Conservation (phyloP, 2,329 filamentous ascomycete genomes). For the Botrytis galanthina region DNA sequence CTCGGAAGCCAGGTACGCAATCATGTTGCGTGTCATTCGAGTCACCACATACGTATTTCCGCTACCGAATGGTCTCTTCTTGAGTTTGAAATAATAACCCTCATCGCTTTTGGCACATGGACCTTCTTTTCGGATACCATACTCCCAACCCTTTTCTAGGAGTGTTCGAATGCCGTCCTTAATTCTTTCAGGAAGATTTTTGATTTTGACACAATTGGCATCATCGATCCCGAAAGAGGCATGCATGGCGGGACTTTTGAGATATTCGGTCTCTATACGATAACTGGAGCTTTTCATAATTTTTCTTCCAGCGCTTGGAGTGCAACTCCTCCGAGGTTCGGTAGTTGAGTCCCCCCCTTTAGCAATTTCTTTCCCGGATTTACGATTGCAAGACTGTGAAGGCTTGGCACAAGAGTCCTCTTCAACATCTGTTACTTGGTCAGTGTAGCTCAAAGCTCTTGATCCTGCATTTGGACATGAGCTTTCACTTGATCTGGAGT, state of each 20-base stretch:
- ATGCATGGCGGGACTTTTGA: background rate
- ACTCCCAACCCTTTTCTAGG: background rate
- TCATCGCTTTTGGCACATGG: background rate
- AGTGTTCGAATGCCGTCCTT: constrained; percentile 12
- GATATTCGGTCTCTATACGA: constrained; percentile 5
- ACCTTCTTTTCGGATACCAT: background rate
- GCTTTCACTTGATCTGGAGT: background rate
- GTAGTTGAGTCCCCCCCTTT: background rate
- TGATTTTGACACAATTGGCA: background rate
- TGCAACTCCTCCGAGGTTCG: background rate
- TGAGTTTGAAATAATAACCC: background rate
- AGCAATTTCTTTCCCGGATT: background rate
- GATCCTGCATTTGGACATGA: background rate
- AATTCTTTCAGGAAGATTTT: background rate
- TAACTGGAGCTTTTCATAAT: background rate
- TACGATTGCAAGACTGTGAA: background rate
- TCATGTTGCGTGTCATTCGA: constrained; percentile 7
- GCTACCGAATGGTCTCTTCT: background rate
- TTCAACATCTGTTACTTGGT: background rate
- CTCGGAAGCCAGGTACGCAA: constrained; percentile 14
- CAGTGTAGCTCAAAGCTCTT: too few relatives aligned
- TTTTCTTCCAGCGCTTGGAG: background rate
- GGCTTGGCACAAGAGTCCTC: background rate
- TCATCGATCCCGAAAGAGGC: background rate
- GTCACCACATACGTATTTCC: background rate